A percentile compares a stretch with the other conserved stretches of the same genome.
phyloP scores from a whole-genome alignment of 768 basidiomycete genomes.

The Exsudoporus frostii region DNA sequence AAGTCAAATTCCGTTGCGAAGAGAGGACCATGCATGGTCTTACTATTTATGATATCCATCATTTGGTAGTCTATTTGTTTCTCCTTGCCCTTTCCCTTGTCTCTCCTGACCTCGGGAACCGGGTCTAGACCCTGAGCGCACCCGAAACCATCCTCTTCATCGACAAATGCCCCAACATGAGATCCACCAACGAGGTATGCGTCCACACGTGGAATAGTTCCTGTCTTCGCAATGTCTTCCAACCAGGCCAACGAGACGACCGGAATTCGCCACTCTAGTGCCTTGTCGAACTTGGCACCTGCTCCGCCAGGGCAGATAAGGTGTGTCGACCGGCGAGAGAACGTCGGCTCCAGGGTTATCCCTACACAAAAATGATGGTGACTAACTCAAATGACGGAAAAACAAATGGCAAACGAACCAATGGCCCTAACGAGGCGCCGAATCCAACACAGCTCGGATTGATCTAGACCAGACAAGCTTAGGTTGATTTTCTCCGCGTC shows the following conservation, averaged over 20 bases:
- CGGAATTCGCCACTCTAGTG: conserved; percentile 72
- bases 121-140: background rate
- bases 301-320: conserved; percentile 69
- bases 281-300: conserved; percentile 78
- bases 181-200: conserved; percentile 32
- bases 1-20: background rate
- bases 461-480: conserved; percentile 74
- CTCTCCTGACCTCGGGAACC: conserved; percentile 7
- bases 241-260: conserved; percentile 76
- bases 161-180: conserved; percentile 40
- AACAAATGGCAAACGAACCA: conserved; percentile 9
- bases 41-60: conserved; percentile 40
- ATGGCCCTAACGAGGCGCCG: conserved; percentile 29
- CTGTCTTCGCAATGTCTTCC: conserved; percentile 50
- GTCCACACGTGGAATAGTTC: conserved; percentile 40
- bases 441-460: conserved; percentile 64
- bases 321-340: conserved; percentile 71
- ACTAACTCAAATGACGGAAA: background rate
- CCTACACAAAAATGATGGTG: conserved; percentile 37
- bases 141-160: conserved; percentile 27
- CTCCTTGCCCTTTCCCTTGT: conserved; percentile 35
- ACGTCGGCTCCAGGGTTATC: conserved; percentile 50
- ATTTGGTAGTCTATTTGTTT: conserved; percentile 29
- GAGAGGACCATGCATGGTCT: background rate
- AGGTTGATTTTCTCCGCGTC: conserved; percentile 57